Base-by-base conservation (phyloP, 805 yeast species). In the Candida namnaoensis region DNA sequence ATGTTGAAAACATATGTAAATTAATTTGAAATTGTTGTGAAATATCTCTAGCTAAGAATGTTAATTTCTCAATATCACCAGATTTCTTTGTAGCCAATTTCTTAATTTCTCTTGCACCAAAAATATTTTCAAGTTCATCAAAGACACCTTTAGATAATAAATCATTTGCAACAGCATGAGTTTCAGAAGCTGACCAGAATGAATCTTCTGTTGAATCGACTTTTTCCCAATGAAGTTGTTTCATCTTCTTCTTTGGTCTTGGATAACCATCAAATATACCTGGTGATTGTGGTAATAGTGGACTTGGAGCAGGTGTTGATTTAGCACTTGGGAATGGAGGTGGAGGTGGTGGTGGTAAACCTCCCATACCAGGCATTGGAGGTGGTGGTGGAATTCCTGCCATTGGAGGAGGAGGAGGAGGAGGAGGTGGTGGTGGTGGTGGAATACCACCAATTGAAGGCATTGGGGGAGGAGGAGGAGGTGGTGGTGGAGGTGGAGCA, bases 211-310 rank as follows among this genome's bases (percentile, higher is more conserved):
- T 65, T 38, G 67, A 59, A 12, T 80, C 84, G 37, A 84, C 64
- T 53, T 78, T 82, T 47, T 84, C 93, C 95, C 93, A 84, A 51
- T 84, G 95, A 47, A 84, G 73, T 52, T 84, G 95, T 54, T 82
- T 84, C 63, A 84, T 62, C 58, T 77, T 80, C 46, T 68, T 70
- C 57, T 69, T 70, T 15, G 80, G 78, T 48, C 77, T 63, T 32
- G 79, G 78, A 37, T 47, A 48, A 11, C 41, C 45, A 37, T 49
- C 53, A 37, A 53, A 48, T 40, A 48, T 19, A 9, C 49, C 46
- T 12, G 57, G 56, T 2, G 63, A 61, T 15, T 62, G 61, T 5
- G 63, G 62, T 7, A 46, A 41, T 11, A 60, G 47, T 32, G 53
- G 53, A 23, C 50, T 50, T 34, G 51, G 25, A 39, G 48, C 38